Percentiles rank a stretch among this genome's conserved stretches.
These are phyloP conservation scores for Areca catechu DNA, from an alignment of 176 grass and related monocot species.

Conservation along the genomic window DNA sequence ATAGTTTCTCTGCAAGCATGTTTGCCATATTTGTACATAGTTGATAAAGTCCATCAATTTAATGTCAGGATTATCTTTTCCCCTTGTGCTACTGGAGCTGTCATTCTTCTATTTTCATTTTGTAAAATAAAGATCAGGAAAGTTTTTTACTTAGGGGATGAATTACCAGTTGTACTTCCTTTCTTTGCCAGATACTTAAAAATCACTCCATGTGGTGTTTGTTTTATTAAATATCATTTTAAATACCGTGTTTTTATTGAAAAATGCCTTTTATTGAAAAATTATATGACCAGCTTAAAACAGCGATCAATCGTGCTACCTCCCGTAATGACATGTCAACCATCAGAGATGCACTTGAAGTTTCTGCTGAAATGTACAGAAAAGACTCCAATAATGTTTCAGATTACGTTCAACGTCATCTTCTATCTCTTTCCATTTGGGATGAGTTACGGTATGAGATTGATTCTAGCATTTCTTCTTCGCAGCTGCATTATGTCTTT, in stretches of 20 bases:
- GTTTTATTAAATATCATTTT: background rate
- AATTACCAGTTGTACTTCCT: no score
- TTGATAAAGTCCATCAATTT: no score
- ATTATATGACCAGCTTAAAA: conserved; percentile 63
- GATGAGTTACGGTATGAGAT: conserved; percentile 84
- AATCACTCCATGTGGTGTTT: no score
- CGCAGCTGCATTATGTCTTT: background rate
- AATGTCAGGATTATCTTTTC: no score
- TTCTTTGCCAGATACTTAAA: no score
- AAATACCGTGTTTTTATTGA: conserved; percentile 6
- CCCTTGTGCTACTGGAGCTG: no score
- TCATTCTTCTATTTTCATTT: no score
- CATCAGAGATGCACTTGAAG: conserved; percentile 98
- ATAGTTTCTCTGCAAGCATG: no score
- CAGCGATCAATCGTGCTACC: conserved; percentile 70
- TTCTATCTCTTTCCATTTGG: conserved; percentile 89
- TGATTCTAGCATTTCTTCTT: background rate
- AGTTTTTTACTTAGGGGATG: no score
- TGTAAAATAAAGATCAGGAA: no score
- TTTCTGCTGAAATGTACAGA: conserved; percentile 95
- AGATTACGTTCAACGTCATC: conserved; percentile 96
- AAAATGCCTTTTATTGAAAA: conserved; percentile 2
- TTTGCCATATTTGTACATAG: no score
- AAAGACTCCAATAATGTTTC: conserved; percentile 98
- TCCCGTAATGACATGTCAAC: conserved; percentile 74